Conservation (phyloP, 2,329 filamentous ascomycete species). For the Colletotrichum siamense region DNA sequence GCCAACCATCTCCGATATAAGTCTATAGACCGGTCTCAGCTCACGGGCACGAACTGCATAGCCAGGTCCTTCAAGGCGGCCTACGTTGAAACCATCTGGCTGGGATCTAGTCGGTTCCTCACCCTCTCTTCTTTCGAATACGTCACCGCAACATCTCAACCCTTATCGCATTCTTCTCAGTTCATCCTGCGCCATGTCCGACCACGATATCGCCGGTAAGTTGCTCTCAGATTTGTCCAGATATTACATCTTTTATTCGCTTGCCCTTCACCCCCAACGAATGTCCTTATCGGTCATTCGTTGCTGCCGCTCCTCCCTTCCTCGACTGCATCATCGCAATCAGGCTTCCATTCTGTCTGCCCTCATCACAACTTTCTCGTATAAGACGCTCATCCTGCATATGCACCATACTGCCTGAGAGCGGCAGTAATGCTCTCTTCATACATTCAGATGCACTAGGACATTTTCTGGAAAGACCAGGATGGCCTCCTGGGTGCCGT, state of each 20-base stretch:
- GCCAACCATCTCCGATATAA: conserved; percentile 1
- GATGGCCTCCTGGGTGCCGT: neutral
- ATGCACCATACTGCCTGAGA: neutral
- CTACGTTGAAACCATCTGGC: neutral
- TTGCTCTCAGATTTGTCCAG: conserved; percentile 13
- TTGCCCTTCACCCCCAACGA: neutral
- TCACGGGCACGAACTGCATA: neutral
- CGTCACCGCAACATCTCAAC: neutral
- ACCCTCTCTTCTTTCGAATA: neutral
- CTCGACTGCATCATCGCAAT: neutral
- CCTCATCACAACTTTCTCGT: neutral
- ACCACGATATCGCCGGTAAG: conserved; percentile 70
- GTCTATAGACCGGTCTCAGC: neutral
- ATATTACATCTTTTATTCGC: fast-evolving
- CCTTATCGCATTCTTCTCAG: neutral
- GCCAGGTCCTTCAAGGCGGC: neutral
- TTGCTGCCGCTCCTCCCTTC: too few species aligned
- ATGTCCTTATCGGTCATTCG: neutral
- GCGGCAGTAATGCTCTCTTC: neutral
- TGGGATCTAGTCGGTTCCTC: neutral
- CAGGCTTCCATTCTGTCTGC: neutral
- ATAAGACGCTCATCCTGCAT: neutral
- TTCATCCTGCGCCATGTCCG: conserved; percentile 55
- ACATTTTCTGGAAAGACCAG: neutral
- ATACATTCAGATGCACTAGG: neutral